A percentile compares a stretch with the other conserved stretches of the same genome.
Evolutionary conservation across 768 basidiomycete genomes (phyloP).

Genomic region (Lactarius pseudohatsudake): DNA sequence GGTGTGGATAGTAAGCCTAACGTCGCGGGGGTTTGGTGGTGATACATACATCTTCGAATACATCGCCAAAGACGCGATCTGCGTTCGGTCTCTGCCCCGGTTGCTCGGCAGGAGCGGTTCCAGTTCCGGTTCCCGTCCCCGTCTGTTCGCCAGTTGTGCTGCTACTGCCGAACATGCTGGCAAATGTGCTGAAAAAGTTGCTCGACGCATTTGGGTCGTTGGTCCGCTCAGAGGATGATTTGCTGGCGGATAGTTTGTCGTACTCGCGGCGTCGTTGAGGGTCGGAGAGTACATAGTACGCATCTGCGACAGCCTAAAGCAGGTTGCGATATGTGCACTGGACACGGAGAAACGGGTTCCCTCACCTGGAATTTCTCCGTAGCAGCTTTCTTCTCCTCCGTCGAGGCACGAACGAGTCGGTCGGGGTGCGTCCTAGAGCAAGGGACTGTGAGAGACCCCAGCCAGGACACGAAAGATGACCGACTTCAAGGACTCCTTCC

Average conservation of each 20-base stretch:
- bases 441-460: conserved; percentile 22
- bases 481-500: conserved; percentile 73
- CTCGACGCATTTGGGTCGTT: conserved; percentile 65
- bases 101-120: conserved; percentile 34
- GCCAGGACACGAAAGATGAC: conserved; percentile 20
- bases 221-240: conserved; percentile 49
- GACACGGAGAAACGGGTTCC: conserved; percentile 5
- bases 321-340: not conserved
- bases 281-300: conserved; percentile 94
- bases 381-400: conserved; percentile 66
- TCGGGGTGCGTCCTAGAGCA: conserved; percentile 81
- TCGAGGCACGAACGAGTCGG: conserved; percentile 66
- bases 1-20: not conserved
- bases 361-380: conserved; percentile 84
- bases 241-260: conserved; percentile 62
- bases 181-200: conserved; percentile 75
- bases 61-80: conserved; percentile 81
- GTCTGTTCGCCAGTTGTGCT: conserved; percentile 32
- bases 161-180: conserved; percentile 59
- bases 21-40: not conserved
- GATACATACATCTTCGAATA: conserved; percentile 79
- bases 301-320: conserved; percentile 80
- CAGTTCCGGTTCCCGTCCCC: conserved; percentile 25
- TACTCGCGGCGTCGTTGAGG: conserved; percentile 69
- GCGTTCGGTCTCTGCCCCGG: conserved; percentile 61